A percentile compares a stretch with the other conserved stretches of the same genome.
phyloP scores from a whole-genome alignment of 805 yeast species.

The Starmerella sp. region DNA sequence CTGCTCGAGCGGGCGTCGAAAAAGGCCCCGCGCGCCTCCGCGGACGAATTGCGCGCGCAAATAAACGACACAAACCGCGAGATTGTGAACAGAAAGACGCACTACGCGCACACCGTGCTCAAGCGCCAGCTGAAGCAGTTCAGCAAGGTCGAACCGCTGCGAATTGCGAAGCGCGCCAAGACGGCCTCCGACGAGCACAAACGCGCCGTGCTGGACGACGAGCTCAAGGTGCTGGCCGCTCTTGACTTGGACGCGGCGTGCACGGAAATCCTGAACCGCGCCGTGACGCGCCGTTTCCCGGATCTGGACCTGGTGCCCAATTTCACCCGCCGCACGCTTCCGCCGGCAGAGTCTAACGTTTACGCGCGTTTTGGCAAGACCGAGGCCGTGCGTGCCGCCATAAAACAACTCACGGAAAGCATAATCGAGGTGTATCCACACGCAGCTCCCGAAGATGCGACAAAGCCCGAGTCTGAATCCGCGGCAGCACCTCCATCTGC shows the following conservation, averaged over 20 bases:
- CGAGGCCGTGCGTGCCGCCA: conserved; percentile 16
- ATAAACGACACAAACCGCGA: conserved; percentile 21
- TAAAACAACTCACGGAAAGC: conserved; percentile 6
- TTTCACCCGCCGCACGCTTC: conserved; percentile 14
- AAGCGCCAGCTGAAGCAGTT: conserved; percentile 28
- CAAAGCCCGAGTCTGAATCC: no score
- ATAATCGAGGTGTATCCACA: conserved; percentile 7
- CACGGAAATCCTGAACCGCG: conserved; percentile 13
- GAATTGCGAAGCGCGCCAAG: conserved; percentile 26
- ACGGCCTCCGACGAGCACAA: conserved; percentile 3
- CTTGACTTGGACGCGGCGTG: conserved; percentile 15
- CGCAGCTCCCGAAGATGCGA: neutral
- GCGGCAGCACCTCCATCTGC: neutral
- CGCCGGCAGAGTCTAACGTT: conserved; percentile 26
- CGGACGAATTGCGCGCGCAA: conserved; percentile 17
- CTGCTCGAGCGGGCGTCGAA: conserved; percentile 18
- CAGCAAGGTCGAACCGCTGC: conserved; percentile 27
- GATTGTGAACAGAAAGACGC: conserved; percentile 27
- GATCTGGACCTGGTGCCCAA: neutral
- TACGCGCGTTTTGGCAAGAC: conserved; percentile 33
- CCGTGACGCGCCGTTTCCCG: conserved; percentile 8
- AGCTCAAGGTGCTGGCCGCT: conserved; percentile 11
- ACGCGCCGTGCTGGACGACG: conserved; percentile 11
- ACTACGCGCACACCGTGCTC: conserved; percentile 23
- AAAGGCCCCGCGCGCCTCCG: conserved; percentile 8